Evolutionary conservation across 2,329 filamentous ascomycete species (phyloP), one percentile per base, ranked within the genome.

Genomic region (Fusarium brevicatenulatum): DNA sequence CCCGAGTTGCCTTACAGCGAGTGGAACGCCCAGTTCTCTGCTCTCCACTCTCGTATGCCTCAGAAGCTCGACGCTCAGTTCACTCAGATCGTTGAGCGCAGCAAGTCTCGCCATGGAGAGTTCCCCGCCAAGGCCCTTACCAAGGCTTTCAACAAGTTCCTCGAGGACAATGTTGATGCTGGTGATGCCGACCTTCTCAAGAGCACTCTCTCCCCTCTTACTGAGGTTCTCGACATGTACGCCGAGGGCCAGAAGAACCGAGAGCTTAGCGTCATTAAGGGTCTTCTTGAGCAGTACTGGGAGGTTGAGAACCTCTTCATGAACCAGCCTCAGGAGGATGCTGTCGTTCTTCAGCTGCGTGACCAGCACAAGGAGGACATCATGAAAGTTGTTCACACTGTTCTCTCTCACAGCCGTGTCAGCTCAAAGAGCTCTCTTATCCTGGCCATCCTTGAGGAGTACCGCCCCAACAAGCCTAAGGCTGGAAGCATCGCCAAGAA

Each of bases 361-460:
- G 96, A 99, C 75, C 93, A 97, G 85, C 92, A 99, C 88, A 98
- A 95, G 86, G 96, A 98, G 39, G 94, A 97, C 80, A 92, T 97
- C 73, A 82, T 87, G 77, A 92, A 92, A 80, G 94, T 98, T 69
- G 92, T 98, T 23, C 91, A 96, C 79, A 95, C 90, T 25, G 95
- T 97, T 9, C 89, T 99, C 32, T 98, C 96, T 1, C 96, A 99
- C 86, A 96, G 95, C 83, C 92, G 94, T 71, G 93, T 98, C 63
- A 92, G 91, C 75, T 91, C 95, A 70, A 99, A 99, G 91, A 98
- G 96, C 85, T 95, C 96, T 77, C 89, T 99, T 56, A 86, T 98
- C 57, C 86, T 98, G 54, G 95, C 95, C 50, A 95, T 99, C 64
- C 88, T 99, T 39, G 95, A 98, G 42, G 92, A 95, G 81, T 99